phyloP scores from a whole-genome alignment of 1,284 basidiomycete species.

The Singerocomus rubriflavus region DNA sequence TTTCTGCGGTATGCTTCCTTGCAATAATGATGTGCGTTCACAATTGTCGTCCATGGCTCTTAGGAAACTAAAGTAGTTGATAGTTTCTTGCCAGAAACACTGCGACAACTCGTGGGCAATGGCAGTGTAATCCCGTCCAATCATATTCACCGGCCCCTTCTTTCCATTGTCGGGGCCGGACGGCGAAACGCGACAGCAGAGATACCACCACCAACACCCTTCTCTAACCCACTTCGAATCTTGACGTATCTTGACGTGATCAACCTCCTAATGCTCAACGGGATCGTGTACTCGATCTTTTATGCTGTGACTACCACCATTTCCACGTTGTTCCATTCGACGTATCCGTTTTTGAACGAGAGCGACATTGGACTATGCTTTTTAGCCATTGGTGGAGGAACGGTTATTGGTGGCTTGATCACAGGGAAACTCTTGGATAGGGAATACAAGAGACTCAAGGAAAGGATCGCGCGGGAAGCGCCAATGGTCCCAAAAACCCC shows the following conservation, averaged over 20 bases:
- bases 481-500: slow-evolving; percentile 26
- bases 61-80: neutral
- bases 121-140: slow-evolving; percentile 49
- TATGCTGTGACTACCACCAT: slow-evolving; percentile 66
- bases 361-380: slow-evolving; percentile 70
- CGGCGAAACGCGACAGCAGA: slow-evolving; percentile 20
- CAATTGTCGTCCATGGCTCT: neutral
- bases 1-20: slow-evolving; percentile 51
- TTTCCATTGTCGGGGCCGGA: slow-evolving; percentile 51
- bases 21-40: slow-evolving; percentile 52
- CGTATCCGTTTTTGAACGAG: slow-evolving; percentile 61
- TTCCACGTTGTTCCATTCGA: slow-evolving; percentile 55
- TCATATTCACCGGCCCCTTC: slow-evolving; percentile 47
- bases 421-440: slow-evolving; percentile 55
- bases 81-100: slow-evolving; percentile 62
- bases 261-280: slow-evolving; percentile 62
- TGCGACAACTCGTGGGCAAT: slow-evolving; percentile 54
- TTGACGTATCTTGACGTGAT: slow-evolving; percentile 58
- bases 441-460: slow-evolving; percentile 48
- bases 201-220: slow-evolving; percentile 34
- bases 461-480: slow-evolving; percentile 22
- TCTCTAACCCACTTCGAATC: slow-evolving; percentile 58
- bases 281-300: slow-evolving; percentile 56
- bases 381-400: slow-evolving; percentile 62
- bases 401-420: slow-evolving; percentile 45